Evolutionary conservation across 2,329 filamentous ascomycete genomes (phyloP), one percentile per base, ranked within the genome.

Genomic region (Samsoniella hepiali): DNA sequence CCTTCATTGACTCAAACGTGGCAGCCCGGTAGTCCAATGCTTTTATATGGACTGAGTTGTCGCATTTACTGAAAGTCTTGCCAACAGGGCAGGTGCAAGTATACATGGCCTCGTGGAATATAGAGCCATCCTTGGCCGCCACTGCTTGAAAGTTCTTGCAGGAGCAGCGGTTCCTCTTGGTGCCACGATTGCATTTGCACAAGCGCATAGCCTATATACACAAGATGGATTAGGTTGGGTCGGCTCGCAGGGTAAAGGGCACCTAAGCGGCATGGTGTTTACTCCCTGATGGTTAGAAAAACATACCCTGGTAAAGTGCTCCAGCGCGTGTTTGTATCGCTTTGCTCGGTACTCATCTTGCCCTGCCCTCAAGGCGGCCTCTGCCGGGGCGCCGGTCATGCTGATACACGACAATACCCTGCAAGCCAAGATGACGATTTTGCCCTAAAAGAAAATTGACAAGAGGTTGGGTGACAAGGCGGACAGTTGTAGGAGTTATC

Each of bases 21-120:
- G 76, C 77, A 22, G 77, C 76, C 4, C 77, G 71, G 62, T 78
- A 76, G 66, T 79, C 77, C 11, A 80, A 69, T 3, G 77, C 77
- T 63, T 76, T 73, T 45, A 79, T 72, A 58, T 80, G 78, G 9
- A 73, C 53, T 1, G 63, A 60, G 15, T 77, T 72, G 60, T 76
- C 72, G 54, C 78, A 80, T 62, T 77, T 77, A 59, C 72, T 73
- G 64, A 78, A 79, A 2, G 66, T 75, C 50, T 70, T 75, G 13
- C 74, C 72, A 6, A 75, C 74, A 3, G 64, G 59, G 63, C 78
- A 79, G 4, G 63, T 68, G 67, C 78, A 79, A 10, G 70, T 74
- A 60, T 76, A 74, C 72, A 78, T 77, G 54, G 76, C 77, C 66
- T 79, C 77, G 3, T 75, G 69, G 65, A 78, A 78, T 31, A 79